A percentile compares a stretch with the other conserved stretches of the same genome.
These are phyloP conservation scores for Pyricularia sp. DNA, from an alignment of 2,329 filamentous ascomycete species.

Conservation along the genomic window DNA sequence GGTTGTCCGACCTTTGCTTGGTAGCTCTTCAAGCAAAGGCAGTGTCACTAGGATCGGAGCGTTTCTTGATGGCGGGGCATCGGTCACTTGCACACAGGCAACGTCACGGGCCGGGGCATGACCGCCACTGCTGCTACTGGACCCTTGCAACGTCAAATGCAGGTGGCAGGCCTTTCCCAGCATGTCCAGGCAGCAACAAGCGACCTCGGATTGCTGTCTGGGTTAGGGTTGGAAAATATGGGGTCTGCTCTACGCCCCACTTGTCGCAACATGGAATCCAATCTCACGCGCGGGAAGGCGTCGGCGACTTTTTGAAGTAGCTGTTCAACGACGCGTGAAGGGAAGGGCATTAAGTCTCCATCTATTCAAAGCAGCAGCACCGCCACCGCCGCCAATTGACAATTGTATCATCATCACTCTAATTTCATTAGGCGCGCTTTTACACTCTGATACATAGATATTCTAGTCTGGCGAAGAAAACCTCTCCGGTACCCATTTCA, in stretches of 20 bases:
- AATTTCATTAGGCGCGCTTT: background rate
- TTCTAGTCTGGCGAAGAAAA: background rate
- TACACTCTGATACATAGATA: background rate
- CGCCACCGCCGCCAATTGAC: background rate
- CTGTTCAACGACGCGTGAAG: background rate
- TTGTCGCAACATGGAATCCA: background rate
- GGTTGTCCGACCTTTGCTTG: background rate
- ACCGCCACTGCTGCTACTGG: background rate
- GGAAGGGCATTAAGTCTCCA: background rate
- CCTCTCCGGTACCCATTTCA: background rate
- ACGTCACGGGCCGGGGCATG: slow-evolving; percentile 1
- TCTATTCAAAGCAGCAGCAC: background rate
- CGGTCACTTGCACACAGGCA: slow-evolving; percentile 1
- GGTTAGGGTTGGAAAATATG: background rate
- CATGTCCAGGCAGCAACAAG: background rate
- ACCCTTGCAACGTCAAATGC: background rate
- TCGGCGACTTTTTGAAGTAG: background rate
- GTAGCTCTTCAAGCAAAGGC: background rate
- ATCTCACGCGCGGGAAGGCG: background rate
- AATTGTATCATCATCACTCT: background rate
- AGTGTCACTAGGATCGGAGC: background rate
- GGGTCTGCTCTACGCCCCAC: background rate
- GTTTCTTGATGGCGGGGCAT: slow-evolving; percentile 1
- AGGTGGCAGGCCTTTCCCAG: background rate
- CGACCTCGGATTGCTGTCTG: background rate